Conservation (phyloP, 805 yeast species). For the Pichia insulana region DNA sequence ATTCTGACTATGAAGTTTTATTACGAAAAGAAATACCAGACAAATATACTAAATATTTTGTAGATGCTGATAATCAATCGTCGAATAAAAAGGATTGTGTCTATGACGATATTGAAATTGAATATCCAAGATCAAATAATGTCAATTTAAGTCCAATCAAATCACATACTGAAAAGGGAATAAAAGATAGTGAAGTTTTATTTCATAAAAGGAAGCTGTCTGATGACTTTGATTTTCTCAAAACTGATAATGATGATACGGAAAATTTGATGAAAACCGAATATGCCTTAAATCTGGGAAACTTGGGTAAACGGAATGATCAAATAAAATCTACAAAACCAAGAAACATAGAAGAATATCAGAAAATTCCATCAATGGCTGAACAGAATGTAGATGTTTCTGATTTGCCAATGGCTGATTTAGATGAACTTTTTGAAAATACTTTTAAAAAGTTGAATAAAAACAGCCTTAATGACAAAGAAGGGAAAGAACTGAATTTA, state of each 20-base stretch:
- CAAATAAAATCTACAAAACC: not conserved
- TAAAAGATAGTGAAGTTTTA: conserved; percentile 4
- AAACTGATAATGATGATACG: not conserved
- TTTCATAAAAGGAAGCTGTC: not conserved
- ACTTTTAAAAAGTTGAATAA: conserved; percentile 7
- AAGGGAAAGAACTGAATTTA: conserved; percentile 11
- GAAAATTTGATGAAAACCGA: not conserved
- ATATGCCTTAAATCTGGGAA: conserved; percentile 2
- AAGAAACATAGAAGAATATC: not conserved
- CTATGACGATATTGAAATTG: conserved; percentile 15
- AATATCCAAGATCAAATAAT: conserved; percentile 18
- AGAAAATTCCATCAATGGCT: not conserved
- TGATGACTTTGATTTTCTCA: not conserved
- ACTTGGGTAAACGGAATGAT: not conserved
- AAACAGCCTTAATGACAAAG: conserved; percentile 6
- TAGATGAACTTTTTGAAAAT: conserved; percentile 5
- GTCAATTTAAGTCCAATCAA: conserved; percentile 24
- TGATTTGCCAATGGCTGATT: not conserved
- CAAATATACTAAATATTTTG: conserved; percentile 14
- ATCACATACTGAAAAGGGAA: conserved; percentile 6
- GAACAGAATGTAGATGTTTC: not conserved
- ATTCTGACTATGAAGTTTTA: conserved; percentile 24
- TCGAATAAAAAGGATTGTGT: not conserved
- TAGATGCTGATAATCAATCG: conserved; percentile 21
- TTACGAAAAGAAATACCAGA: conserved; percentile 23